phyloP scores from a whole-genome alignment of 345 rosid genomes.

The Turnera subulata region DNA sequence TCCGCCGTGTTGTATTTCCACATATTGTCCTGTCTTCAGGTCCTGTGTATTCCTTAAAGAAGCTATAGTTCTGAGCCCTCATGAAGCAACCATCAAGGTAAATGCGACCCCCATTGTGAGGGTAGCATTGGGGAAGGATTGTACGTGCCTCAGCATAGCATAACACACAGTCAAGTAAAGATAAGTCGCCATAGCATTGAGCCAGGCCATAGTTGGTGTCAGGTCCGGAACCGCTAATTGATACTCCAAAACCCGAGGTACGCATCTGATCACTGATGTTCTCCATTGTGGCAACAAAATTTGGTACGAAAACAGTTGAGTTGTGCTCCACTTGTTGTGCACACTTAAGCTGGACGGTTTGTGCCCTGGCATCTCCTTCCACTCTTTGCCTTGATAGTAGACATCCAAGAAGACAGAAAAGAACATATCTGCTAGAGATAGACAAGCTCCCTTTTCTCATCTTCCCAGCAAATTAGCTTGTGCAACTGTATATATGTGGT shows the following conservation, averaged over 20 bases:
- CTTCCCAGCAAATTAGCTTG: conserved; percentile 6
- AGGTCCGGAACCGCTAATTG: conserved; percentile 65
- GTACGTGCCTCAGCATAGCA: conserved; percentile 93
- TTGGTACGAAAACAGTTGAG: conserved; percentile 51
- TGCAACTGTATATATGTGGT: background rate
- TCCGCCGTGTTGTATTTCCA: conserved; percentile 51
- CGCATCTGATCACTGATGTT: conserved; percentile 69
- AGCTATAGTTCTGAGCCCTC: conserved; percentile 85
- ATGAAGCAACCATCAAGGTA: conserved; percentile 94
- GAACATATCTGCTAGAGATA: background rate
- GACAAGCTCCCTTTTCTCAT: conserved; percentile 18
- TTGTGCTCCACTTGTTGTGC: conserved; percentile 54
- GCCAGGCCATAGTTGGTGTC: conserved; percentile 73
- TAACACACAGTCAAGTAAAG: conserved; percentile 71
- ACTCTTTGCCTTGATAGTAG: conserved; percentile 17
- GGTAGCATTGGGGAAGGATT: conserved; percentile 83
- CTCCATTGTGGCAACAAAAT: conserved; percentile 78
- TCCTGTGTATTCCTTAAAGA: conserved; percentile 60
- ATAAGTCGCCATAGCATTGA: conserved; percentile 86
- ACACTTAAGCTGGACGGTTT: conserved; percentile 40
- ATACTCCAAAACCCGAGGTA: conserved; percentile 49
- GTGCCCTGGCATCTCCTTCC: conserved; percentile 56
- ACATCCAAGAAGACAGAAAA: conserved; percentile 16
- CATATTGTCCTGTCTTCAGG: conserved; percentile 54
- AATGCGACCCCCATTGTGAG: conserved; percentile 68